phyloP scores from a whole-genome alignment of 257 asterid genomes.

The Handroanthus guayacan region DNA sequence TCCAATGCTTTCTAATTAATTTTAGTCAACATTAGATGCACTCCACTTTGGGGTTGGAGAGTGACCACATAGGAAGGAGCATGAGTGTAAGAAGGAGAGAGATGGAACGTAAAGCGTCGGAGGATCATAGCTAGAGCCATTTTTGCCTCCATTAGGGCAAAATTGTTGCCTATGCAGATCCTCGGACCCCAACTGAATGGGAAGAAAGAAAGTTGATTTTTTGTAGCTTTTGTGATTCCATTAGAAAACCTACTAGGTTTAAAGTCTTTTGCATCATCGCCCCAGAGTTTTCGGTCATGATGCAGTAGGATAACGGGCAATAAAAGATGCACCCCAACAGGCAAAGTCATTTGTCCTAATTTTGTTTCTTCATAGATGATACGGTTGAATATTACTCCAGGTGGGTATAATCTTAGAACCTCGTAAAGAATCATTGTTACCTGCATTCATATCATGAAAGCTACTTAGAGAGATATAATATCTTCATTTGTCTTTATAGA shows the following conservation, averaged over 20 bases:
- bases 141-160: constrained; percentile 57
- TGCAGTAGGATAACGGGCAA: constrained; percentile 52
- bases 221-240: constrained; percentile 58
- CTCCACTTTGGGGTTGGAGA: constrained; percentile 57
- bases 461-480: not conserved
- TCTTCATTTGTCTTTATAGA: not conserved
- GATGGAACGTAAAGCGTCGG: constrained; percentile 45
- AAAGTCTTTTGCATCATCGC: constrained; percentile 56
- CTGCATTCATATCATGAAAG: constrained; percentile 31
- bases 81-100: constrained; percentile 59
- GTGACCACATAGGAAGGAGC: constrained; percentile 53
- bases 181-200: constrained; percentile 65
- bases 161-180: constrained; percentile 55
- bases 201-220: constrained; percentile 43
- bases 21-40: constrained; percentile 38
- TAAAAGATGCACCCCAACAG: constrained; percentile 46
- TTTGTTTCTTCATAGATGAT: constrained; percentile 44
- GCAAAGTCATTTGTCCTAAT: constrained; percentile 51
- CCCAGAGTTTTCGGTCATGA: constrained; percentile 53
- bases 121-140: constrained; percentile 50
- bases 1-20: not conserved
- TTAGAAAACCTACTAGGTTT: constrained; percentile 58
- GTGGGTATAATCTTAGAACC: constrained; percentile 63
- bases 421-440: constrained; percentile 60
- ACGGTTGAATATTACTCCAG: constrained; percentile 43